These are phyloP conservation scores for Cercospora sesami DNA, from an alignment of 2,329 filamentous ascomycete species.

Conservation along the genomic window DNA sequence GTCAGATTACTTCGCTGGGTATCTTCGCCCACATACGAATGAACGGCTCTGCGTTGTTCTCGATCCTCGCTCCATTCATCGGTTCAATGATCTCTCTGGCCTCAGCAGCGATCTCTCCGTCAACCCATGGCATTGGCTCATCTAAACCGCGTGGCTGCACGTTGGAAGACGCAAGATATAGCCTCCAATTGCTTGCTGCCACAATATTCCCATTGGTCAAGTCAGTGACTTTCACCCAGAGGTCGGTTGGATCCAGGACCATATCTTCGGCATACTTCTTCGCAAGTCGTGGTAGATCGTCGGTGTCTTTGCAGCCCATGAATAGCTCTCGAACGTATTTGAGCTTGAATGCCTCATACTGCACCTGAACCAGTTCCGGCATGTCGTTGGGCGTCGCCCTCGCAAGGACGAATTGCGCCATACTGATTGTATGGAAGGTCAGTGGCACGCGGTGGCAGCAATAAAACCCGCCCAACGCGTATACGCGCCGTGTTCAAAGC, in stretches of 20 bases:
- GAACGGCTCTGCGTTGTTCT: constrained; percentile 20
- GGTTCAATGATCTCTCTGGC: constrained; percentile 3
- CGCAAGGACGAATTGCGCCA: constrained; percentile 17
- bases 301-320: constrained; percentile 30
- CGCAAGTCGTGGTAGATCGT: constrained; percentile 13
- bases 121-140: constrained; percentile 19
- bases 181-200: constrained; percentile 37
- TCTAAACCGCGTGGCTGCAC: neutral
- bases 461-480: neutral
- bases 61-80: constrained; percentile 18
- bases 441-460: neutral
- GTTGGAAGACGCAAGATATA: constrained; percentile 23
- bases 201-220: constrained; percentile 31
- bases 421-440: neutral
- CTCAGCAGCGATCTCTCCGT: constrained; percentile 16
- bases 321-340: constrained; percentile 17
- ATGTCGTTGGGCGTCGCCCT: constrained; percentile 15
- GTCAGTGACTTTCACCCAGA: constrained; percentile 39
- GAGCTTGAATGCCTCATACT: constrained; percentile 8
- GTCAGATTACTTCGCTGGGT: neutral
- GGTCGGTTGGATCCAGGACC: constrained; percentile 27
- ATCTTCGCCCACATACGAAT: constrained; percentile 19
- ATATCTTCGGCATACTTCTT: constrained; percentile 24
- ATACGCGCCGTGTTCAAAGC: neutral
- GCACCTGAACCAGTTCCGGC: constrained; percentile 9